Conservation (phyloP, 768 basidiomycete genomes). For the Boletus vinaceobasis region DNA sequence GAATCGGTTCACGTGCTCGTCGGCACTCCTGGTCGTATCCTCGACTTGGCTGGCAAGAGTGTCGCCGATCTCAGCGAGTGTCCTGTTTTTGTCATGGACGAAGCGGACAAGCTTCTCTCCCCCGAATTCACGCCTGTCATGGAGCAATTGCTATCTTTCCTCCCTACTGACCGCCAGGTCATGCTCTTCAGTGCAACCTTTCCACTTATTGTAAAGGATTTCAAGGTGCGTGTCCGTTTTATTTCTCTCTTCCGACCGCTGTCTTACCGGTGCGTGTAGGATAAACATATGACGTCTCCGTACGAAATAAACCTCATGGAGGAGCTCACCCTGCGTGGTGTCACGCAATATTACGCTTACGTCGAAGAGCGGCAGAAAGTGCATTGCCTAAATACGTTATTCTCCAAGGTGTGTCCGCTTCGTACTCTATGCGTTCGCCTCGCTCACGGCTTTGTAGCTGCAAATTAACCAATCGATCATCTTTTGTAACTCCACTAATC, state of each 20-base stretch:
- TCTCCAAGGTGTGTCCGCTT: conserved; percentile 73
- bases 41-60: conserved; percentile 89
- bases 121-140: conserved; percentile 98
- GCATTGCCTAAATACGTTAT: conserved; percentile 98
- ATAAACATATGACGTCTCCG: conserved; percentile 93
- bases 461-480: conserved; percentile 99
- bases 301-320: conserved; percentile 99
- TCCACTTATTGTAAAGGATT: conserved; percentile 98
- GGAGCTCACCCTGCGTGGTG: conserved; percentile 96
- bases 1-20: conserved; percentile 95
- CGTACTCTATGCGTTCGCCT: background rate
- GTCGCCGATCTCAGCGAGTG: conserved; percentile 94
- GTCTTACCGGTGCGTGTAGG: conserved; percentile 43
- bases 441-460: conserved; percentile 49
- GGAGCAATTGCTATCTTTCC: conserved; percentile 87
- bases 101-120: conserved; percentile 95
- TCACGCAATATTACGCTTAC: conserved; percentile 99
- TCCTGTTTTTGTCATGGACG: conserved; percentile 98
- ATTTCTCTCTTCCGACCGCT: background rate
- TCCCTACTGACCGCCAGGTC: conserved; percentile 86
- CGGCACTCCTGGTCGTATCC: conserved; percentile 93
- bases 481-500: conserved; percentile 99
- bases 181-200: conserved; percentile 99
- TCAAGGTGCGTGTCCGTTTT: conserved; percentile 61
- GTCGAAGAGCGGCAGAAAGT: conserved; percentile 99